Evolutionary conservation across 495 filamentous ascomycete genomes (phyloP).

Genomic region (Paragyromitra xinjiangensis): DNA sequence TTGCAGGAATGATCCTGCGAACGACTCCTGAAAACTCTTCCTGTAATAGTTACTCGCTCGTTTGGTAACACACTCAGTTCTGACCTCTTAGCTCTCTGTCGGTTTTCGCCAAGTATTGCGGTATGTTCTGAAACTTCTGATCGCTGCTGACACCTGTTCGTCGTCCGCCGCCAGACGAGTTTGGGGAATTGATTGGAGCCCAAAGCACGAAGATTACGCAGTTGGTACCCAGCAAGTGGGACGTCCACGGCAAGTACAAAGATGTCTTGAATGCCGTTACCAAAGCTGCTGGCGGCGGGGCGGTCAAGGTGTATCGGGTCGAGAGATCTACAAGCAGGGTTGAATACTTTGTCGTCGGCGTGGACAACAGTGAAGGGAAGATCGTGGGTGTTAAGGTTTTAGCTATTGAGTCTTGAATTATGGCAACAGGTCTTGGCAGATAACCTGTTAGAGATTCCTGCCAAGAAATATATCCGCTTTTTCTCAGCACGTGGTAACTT

Average conservation of each 20-base stretch:
- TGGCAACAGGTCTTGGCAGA: no score
- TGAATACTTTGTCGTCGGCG: conserved; percentile 69
- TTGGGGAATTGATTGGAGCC: conserved; percentile 60
- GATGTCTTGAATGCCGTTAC: conserved; percentile 62
- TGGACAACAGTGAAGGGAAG: conserved; percentile 63
- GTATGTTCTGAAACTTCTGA: conserved; percentile 16
- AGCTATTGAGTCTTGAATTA: conserved; percentile 66
- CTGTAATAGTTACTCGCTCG: background rate
- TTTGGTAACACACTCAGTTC: background rate
- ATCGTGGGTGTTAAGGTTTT: conserved; percentile 70
- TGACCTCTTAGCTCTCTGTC: background rate
- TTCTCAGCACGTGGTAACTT: no score
- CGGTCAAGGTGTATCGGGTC: conserved; percentile 68
- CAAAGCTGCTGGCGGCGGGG: conserved; percentile 58
- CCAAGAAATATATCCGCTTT: no score
- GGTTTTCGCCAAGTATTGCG: background rate
- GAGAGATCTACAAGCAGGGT: conserved; percentile 63
- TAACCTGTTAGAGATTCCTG: no score
- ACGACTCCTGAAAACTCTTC: background rate
- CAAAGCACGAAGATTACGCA: conserved; percentile 51
- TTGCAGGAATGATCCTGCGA: conserved; percentile 1
- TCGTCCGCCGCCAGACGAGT: conserved; percentile 56
- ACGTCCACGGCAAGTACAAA: conserved; percentile 61
- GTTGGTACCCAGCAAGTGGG: conserved; percentile 61
- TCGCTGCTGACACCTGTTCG: conserved; percentile 37